Evolutionary conservation across 805 yeast species (phyloP).

Genomic region (Yarrowia sp.): DNA sequence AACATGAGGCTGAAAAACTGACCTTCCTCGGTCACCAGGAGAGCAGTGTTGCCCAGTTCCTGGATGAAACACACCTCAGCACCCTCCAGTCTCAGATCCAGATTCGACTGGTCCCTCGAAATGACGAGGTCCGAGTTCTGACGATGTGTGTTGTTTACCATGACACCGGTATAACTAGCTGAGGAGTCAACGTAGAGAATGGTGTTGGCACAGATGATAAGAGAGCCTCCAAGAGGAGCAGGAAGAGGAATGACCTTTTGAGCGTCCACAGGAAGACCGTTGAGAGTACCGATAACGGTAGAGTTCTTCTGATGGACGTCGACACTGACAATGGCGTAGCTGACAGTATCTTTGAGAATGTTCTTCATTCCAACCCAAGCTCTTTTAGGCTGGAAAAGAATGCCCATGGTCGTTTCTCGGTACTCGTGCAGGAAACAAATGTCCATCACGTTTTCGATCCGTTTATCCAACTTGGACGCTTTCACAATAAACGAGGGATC

Average conservation of each 20-base stretch:
- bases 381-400: conserved; percentile 62
- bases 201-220: conserved; percentile 77
- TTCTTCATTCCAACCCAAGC: conserved; percentile 84
- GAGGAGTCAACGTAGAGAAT: conserved; percentile 79
- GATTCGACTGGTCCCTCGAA: conserved; percentile 55
- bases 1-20: conserved; percentile 53
- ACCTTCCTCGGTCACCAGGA: conserved; percentile 57
- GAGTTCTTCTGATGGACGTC: conserved; percentile 65
- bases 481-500: conserved; percentile 66
- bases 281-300: conserved; percentile 70
- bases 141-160: conserved; percentile 63
- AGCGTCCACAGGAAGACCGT: conserved; percentile 75
- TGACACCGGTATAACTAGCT: conserved; percentile 68
- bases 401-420: conserved; percentile 80
- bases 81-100: conserved; percentile 65
- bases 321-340: conserved; percentile 68
- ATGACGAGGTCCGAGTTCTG: conserved; percentile 53
- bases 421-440: conserved; percentile 75
- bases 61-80: conserved; percentile 46
- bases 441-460: conserved; percentile 70
- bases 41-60: conserved; percentile 46
- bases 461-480: conserved; percentile 62
- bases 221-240: conserved; percentile 71
- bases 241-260: conserved; percentile 68
- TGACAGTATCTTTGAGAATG: conserved; percentile 65